Evolutionary conservation across 2,329 filamentous ascomycete species (phyloP).

Genomic region (Bimuria novae-zelandiae): DNA sequence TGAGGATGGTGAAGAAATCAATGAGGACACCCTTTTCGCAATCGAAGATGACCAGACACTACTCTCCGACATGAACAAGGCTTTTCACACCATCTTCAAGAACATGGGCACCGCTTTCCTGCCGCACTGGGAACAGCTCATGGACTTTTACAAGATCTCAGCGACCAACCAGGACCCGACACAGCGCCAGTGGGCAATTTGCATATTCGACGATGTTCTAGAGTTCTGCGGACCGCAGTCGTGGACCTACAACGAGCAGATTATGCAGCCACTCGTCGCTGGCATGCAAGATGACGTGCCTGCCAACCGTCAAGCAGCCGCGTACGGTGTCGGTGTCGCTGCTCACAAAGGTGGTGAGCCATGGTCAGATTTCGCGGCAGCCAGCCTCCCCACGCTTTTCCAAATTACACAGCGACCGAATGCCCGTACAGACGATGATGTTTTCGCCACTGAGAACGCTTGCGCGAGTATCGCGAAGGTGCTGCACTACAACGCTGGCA

Average conservation of each 20-base stretch:
- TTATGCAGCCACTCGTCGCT: slow-evolving; percentile 82
- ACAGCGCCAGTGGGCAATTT: slow-evolving; percentile 97
- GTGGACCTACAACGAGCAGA: slow-evolving; percentile 82
- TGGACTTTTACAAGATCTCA: slow-evolving; percentile 84
- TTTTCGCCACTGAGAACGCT: slow-evolving; percentile 97
- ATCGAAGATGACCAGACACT: slow-evolving; percentile 97
- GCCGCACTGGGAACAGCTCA: slow-evolving; percentile 82
- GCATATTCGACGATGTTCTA: slow-evolving; percentile 96
- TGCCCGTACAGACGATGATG: slow-evolving; percentile 86
- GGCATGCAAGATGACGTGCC: slow-evolving; percentile 86
- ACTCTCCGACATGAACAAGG: slow-evolving; percentile 99
- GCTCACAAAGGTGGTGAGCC: slow-evolving; percentile 86
- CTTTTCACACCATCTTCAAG: slow-evolving; percentile 98
- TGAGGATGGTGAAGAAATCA: slow-evolving; percentile 88
- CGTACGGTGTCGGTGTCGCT: slow-evolving; percentile 93
- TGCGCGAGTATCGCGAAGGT: slow-evolving; percentile 97
- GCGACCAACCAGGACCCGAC: slow-evolving; percentile 81
- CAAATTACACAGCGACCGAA: slow-evolving; percentile 80
- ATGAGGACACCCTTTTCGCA: slow-evolving; percentile 83
- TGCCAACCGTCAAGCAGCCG: slow-evolving; percentile 92
- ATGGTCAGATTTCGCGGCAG: slow-evolving; percentile 87
- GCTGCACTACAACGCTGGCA: slow-evolving; percentile 81
- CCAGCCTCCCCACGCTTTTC: slow-evolving; percentile 80
- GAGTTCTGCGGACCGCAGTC: slow-evolving; percentile 94
- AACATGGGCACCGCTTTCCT: slow-evolving; percentile 87